These are phyloP conservation scores for Chlamydomonas reinhardtii DNA, from an alignment of 163 green algal genomes.

Conservation along the genomic window DNA sequence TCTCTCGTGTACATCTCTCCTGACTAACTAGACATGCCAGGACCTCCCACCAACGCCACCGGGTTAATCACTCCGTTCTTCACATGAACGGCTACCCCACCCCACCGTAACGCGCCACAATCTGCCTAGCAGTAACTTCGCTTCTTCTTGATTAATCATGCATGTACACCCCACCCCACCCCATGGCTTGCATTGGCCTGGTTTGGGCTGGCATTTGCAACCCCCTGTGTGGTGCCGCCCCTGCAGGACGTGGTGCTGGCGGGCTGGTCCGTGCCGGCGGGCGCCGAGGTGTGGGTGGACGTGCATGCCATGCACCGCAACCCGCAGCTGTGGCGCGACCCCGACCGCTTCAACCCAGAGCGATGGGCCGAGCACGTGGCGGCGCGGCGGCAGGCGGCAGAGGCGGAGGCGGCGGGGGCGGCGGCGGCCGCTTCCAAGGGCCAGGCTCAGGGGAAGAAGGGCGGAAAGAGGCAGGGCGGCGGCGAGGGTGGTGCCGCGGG, in stretches of 20 bases:
- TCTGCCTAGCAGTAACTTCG: too few species aligned
- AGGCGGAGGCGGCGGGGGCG: not conserved
- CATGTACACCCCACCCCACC: not conserved
- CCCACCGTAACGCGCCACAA: too few species aligned
- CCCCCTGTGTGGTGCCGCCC: too few species aligned
- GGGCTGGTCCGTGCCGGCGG: not conserved
- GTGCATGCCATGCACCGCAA: slow-evolving; percentile 59
- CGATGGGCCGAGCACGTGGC: slow-evolving; percentile 33
- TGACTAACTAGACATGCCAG: too few species aligned
- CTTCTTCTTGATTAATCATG: too few species aligned
- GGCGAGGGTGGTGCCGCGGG: too few species aligned
- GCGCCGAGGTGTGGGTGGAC: slow-evolving; percentile 55
- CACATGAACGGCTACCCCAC: too few species aligned
- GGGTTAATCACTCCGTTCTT: too few species aligned
- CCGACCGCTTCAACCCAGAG: slow-evolving; percentile 63
- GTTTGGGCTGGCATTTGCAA: too few species aligned
- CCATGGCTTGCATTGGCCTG: too few species aligned
- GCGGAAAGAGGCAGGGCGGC: not conserved
- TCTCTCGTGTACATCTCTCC: too few species aligned
- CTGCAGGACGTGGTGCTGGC: slow-evolving; percentile 3
- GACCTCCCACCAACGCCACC: too few species aligned
- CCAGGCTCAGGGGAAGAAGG: not conserved
- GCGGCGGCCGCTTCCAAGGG: not conserved
- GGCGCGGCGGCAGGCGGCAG: not conserved
- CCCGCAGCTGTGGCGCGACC: slow-evolving; percentile 49